Percentiles rank a stretch among this genome's conserved stretches.
Conservation (phyloP, 257 asterid species). For the Solanum medicagineum region DNA sequence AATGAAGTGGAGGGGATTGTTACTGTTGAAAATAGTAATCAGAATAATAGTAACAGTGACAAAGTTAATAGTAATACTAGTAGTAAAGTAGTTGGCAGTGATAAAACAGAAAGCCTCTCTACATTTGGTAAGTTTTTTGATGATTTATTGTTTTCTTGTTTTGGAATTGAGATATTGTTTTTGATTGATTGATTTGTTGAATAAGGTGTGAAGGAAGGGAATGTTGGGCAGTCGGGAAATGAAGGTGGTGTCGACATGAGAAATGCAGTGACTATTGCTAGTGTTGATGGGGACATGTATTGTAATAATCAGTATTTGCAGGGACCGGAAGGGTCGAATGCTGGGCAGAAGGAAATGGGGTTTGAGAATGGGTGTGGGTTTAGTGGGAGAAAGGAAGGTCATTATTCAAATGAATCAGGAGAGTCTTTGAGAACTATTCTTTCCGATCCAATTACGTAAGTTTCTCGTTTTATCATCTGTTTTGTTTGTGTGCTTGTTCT, state of each 20-base stretch:
- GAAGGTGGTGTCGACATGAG: conserved; percentile 28
- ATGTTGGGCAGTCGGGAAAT: conserved; percentile 22
- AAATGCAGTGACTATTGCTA: conserved; percentile 27
- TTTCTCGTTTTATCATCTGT: not conserved
- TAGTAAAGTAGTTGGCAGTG: conserved; percentile 3
- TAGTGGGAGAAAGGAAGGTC: conserved; percentile 65
- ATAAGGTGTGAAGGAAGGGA: conserved; percentile 46
- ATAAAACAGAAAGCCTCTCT: conserved; percentile 30
- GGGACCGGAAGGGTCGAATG: conserved; percentile 43
- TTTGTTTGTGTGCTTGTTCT: not conserved
- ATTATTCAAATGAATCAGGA: conserved; percentile 42
- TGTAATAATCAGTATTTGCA: conserved; percentile 32
- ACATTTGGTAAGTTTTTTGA: conserved; percentile 32
- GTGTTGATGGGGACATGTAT: conserved; percentile 33
- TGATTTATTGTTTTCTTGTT: not conserved
- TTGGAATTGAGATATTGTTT: not conserved
- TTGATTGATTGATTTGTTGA: not conserved
- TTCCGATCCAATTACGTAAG: conserved; percentile 86
- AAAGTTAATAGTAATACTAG: not conserved
- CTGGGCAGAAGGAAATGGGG: conserved; percentile 40
- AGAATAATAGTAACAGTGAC: not conserved
- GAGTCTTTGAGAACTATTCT: conserved; percentile 68
- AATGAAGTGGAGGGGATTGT: conserved; percentile 30
- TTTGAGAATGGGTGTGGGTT: conserved; percentile 52
- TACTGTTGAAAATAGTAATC: conserved; percentile 16